Evolutionary conservation across 2,329 filamentous ascomycete species (phyloP), one percentile per base, ranked within the genome.

Genomic region (Teratosphaeria gauchensis): DNA sequence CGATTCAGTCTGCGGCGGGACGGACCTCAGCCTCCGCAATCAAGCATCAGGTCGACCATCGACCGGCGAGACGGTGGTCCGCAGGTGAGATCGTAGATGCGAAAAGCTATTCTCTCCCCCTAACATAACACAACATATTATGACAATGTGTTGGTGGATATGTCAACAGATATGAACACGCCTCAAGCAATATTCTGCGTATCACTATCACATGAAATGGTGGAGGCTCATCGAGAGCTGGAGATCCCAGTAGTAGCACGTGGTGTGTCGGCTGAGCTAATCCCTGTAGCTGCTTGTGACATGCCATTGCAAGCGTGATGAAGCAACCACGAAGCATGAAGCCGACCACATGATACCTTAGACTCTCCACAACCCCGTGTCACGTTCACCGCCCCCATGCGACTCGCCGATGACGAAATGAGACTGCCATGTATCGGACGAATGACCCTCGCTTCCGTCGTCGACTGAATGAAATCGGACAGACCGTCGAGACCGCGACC

Each of bases 391-490:
- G 31, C 57, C 52, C 14, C 52, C 51, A 30, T 31, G 35, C 21
- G 2, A 56, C 14, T 30, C 24, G 53, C 52, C 30, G 6, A 24
- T 54, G 11, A n/a, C 33, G 52, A n/a, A 8, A 48, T 48, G n/a
- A 14, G 1, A 38, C 53, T 14, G 31, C 35, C 55, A 84, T 83
- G 81, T 85, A 84, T 74, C 79, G 82, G 65, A 78, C 81, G 69
- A 79, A 75, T 70, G 92, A 96, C 75, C 92, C 92, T 61, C 89
- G 92, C 69, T 85, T 96, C 74, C 90, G 92, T 65, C 91, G 95
- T 74, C 90, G 89, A 67, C 90, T 95, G 83, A 95, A 96, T 73
- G 90, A 94, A 71, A 87, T 96, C 72, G 87, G 89, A 6, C 88
- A 94, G 66, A 95, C 92, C 69, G 85, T 95, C 74, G 92, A 96